Evolutionary conservation across 306 rosid genomes (phyloP).

Genomic region (Cajanus cajan): DNA sequence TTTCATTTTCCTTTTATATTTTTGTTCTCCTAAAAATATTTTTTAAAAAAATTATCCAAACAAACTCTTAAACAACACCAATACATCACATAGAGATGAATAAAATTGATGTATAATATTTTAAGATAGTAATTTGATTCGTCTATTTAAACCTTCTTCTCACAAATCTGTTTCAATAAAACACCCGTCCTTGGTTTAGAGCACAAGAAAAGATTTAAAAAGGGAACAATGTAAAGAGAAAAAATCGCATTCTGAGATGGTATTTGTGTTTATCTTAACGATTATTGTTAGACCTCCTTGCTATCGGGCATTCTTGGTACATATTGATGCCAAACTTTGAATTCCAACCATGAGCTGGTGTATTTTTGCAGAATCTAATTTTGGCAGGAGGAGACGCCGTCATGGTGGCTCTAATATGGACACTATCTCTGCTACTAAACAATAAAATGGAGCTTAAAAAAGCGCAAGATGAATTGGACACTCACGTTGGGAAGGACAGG

Average conservation of each 20-base stretch:
- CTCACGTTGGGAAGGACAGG: slow-evolving; percentile 29
- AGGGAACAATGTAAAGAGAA: not conserved
- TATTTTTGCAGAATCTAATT: slow-evolving; percentile 38
- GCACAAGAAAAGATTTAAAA: not conserved
- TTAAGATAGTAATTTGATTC: not conserved
- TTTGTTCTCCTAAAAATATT: no score
- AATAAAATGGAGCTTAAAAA: slow-evolving; percentile 31
- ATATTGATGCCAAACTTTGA: not conserved
- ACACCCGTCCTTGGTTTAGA: not conserved
- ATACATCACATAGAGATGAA: not conserved
- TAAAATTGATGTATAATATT: not conserved
- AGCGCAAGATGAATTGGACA: slow-evolving; percentile 38
- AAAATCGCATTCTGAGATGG: no score
- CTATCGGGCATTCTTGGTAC: not conserved
- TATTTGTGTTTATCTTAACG: no score
- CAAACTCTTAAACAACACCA: no score
- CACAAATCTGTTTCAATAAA: not conserved
- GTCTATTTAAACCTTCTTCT: not conserved
- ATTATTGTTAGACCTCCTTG: no score
- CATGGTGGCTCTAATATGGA: slow-evolving; percentile 41
- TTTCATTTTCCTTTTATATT: no score
- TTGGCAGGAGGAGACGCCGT: slow-evolving; percentile 44
- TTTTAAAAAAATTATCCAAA: no score
- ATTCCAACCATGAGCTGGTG: not conserved
- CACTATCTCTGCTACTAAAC: slow-evolving; percentile 38